These are phyloP conservation scores for Bimuria novae-zelandiae DNA, from an alignment of 2,329 filamentous ascomycete genomes.

Conservation along the genomic window DNA sequence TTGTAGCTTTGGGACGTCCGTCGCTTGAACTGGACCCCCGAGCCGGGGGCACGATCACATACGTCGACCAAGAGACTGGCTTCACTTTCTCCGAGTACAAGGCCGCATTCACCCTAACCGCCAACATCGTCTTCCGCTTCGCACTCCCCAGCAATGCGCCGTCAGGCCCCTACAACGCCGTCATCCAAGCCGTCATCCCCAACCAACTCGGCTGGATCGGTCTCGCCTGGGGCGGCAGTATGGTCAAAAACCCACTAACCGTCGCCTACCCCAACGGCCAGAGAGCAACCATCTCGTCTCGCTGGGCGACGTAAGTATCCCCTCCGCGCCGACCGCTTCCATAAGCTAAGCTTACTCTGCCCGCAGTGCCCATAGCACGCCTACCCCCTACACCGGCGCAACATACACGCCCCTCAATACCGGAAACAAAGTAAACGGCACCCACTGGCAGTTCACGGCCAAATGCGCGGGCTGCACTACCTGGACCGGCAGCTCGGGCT, in stretches of 20 bases:
- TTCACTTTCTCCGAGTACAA: constrained; percentile 41
- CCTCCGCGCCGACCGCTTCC: too few species aligned
- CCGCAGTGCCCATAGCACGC: constrained; percentile 29
- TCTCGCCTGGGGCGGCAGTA: constrained; percentile 37
- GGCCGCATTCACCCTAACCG: constrained; percentile 30
- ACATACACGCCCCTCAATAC: constrained; percentile 27
- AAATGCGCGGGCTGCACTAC: constrained; percentile 38
- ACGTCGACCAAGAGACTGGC: constrained; percentile 35
- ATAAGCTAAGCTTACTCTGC: not conserved
- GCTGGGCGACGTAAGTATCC: constrained; percentile 36
- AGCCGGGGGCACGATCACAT: constrained; percentile 21
- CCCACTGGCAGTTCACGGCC: constrained; percentile 39
- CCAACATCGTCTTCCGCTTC: constrained; percentile 36
- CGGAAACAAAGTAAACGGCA: constrained; percentile 35
- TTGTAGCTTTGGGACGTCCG: constrained; percentile 24
- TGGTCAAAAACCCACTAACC: constrained; percentile 38
- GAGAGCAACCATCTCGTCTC: constrained; percentile 30
- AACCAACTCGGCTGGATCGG: constrained; percentile 35
- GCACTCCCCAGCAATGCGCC: constrained; percentile 29
- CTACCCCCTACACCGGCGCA: constrained; percentile 29
- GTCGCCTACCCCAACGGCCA: constrained; percentile 36
- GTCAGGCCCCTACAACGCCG: constrained; percentile 29
- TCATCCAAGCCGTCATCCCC: constrained; percentile 36
- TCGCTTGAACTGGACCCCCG: constrained; percentile 5
- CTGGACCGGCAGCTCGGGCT: constrained; percentile 22